Conservation (phyloP, 78 protist species). For the Monosiga brevicollis region DNA sequence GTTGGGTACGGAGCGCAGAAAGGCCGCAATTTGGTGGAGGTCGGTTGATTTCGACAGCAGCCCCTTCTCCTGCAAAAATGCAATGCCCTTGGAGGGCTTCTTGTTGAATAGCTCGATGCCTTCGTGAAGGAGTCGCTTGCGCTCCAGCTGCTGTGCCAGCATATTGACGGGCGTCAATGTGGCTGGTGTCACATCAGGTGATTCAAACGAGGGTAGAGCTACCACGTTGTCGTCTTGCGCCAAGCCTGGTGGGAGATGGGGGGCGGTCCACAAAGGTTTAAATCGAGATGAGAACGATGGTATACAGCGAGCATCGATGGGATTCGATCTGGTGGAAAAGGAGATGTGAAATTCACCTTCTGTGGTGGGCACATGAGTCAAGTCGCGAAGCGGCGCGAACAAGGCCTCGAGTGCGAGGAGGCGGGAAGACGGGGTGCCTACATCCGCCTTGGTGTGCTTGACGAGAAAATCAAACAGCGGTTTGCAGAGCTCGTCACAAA, state of each 20-base stretch:
- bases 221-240: no score
- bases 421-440: constrained; percentile 1
- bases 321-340: no score
- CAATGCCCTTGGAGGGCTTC: constrained; percentile 10
- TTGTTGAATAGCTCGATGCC: constrained; percentile 19
- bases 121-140: not conserved
- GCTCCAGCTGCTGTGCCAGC: not conserved
- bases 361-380: no score
- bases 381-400: no score
- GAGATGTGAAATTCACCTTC: no score
- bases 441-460: constrained; percentile 18
- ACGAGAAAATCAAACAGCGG: constrained; percentile 47
- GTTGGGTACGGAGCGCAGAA: constrained; percentile 15
- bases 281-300: no score
- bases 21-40: not conserved
- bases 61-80: constrained; percentile 12
- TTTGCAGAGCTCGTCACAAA: constrained; percentile 58
- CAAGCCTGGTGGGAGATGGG: no score
- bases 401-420: constrained; percentile 37
- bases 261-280: no score
- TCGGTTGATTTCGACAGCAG: constrained; percentile 7
- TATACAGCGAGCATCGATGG: no score
- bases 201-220: no score
- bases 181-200: no score
- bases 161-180: no score